phyloP scores from a whole-genome alignment of 2,329 filamentous ascomycete species.

The Teratosphaeria viscida region DNA sequence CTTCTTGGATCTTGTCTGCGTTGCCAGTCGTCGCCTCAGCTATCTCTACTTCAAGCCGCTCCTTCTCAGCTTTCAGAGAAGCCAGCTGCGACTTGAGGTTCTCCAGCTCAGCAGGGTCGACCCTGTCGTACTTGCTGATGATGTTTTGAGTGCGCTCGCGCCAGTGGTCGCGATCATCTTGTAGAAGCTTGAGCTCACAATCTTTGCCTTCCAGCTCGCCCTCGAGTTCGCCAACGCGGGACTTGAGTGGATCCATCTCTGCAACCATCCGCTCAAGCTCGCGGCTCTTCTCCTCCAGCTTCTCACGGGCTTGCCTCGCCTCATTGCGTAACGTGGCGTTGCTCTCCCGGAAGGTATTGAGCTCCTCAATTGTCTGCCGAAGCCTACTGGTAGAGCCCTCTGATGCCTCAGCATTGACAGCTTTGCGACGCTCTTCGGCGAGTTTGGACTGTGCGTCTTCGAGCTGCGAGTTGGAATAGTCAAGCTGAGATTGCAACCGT shows the following conservation, averaged over 20 bases:
- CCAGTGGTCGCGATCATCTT: conserved; percentile 88
- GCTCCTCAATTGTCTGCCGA: conserved; percentile 87
- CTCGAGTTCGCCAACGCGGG: conserved; percentile 70
- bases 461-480: conserved; percentile 76
- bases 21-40: conserved; percentile 39
- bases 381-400: conserved; percentile 78
- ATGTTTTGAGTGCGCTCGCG: conserved; percentile 94
- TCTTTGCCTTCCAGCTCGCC: conserved; percentile 71
- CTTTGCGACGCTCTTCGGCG: conserved; percentile 72
- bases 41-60: conserved; percentile 42
- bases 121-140: conserved; percentile 87
- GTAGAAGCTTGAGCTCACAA: conserved; percentile 77
- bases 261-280: conserved; percentile 64
- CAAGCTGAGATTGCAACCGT: conserved; percentile 78
- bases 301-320: conserved; percentile 64
- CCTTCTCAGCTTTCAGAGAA: conserved; percentile 41
- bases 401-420: conserved; percentile 61
- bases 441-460: conserved; percentile 84
- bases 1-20: conserved; percentile 31
- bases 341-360: conserved; percentile 93
- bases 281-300: conserved; percentile 62
- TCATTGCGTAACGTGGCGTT: conserved; percentile 85
- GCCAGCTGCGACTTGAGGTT: conserved; percentile 71
- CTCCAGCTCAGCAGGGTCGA: conserved; percentile 87
- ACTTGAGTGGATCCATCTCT: conserved; percentile 72